phyloP scores from a whole-genome alignment of 148 eudicot genomes.

The Fallopia convolvulus region DNA sequence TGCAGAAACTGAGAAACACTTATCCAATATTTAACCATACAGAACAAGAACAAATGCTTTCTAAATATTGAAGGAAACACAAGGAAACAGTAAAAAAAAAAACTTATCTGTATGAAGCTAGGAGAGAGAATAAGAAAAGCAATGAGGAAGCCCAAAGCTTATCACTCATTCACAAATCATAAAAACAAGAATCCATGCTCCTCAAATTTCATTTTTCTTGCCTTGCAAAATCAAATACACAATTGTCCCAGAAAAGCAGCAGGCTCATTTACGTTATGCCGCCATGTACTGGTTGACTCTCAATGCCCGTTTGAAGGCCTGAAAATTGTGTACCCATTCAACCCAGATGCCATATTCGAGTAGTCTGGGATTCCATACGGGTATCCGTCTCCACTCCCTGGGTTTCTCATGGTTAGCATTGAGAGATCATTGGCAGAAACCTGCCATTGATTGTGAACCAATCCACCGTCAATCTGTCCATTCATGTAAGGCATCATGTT shows the following conservation, averaged over 20 bases:
- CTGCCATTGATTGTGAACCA: slow-evolving; percentile 56
- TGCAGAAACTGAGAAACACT: slow-evolving; percentile 2
- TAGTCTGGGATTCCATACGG: slow-evolving; percentile 55
- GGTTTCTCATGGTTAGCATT: slow-evolving; percentile 29
- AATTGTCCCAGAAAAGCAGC: not conserved
- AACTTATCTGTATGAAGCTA: slow-evolving; percentile 6
- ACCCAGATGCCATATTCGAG: slow-evolving; percentile 43
- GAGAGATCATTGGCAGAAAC: slow-evolving; percentile 46
- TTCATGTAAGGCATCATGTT: slow-evolving; percentile 41
- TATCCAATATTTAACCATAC: not conserved
- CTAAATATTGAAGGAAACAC: not conserved
- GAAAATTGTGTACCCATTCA: slow-evolving; percentile 57
- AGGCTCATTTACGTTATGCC: not conserved
- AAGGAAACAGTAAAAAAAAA: not conserved
- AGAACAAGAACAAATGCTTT: not conserved
- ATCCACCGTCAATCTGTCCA: slow-evolving; percentile 59
- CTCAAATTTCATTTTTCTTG: not conserved
- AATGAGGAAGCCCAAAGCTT: slow-evolving; percentile 5
- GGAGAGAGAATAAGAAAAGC: not conserved
- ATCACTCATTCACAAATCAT: slow-evolving; percentile 8
- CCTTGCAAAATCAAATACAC: not conserved
- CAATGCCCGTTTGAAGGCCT: slow-evolving; percentile 81
- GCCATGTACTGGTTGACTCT: not conserved
- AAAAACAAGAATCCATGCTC: not conserved
- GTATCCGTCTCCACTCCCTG: slow-evolving; percentile 49